These are phyloP conservation scores for Pythium dissimile DNA, from an alignment of 352 stramenopile species.

Conservation along the genomic window DNA sequence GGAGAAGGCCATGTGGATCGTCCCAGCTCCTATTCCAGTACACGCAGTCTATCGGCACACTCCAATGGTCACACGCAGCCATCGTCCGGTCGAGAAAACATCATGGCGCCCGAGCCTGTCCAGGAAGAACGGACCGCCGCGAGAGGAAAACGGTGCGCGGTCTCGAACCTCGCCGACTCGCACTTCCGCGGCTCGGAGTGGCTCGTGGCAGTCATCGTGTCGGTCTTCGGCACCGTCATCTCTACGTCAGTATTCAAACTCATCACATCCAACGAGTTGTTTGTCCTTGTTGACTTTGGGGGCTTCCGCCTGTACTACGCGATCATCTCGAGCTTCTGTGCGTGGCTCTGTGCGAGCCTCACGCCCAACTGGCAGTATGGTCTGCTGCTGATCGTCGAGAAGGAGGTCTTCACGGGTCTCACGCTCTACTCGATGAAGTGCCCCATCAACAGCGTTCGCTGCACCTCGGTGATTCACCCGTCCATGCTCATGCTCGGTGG, in stretches of 20 bases:
- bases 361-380: slow-evolving; percentile 49
- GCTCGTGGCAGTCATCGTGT: slow-evolving; percentile 37
- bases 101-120: not conserved
- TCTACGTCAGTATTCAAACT: slow-evolving; percentile 34
- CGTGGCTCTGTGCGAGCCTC: slow-evolving; percentile 48
- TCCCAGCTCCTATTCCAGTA: slow-evolving; percentile 7
- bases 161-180: slow-evolving; percentile 1
- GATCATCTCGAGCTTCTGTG: slow-evolving; percentile 35
- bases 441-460: slow-evolving; percentile 49
- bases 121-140: slow-evolving; percentile 12
- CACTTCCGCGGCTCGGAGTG: slow-evolving; percentile 30
- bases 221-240: slow-evolving; percentile 28
- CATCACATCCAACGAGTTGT: slow-evolving; percentile 35
- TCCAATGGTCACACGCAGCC: slow-evolving; percentile 14
- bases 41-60: not conserved
- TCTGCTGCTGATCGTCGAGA: slow-evolving; percentile 39
- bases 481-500: slow-evolving; percentile 30
- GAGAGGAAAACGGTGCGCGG: slow-evolving; percentile 10
- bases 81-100: slow-evolving; percentile 7
- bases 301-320: slow-evolving; percentile 45
- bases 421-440: slow-evolving; percentile 62
- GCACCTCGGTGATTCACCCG: slow-evolving; percentile 31
- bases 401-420: slow-evolving; percentile 45
- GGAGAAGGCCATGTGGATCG: not conserved
- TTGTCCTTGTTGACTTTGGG: slow-evolving; percentile 19